Base-by-base conservation (phyloP, 345 rosid species). In the Dipteronia sinensis region DNA sequence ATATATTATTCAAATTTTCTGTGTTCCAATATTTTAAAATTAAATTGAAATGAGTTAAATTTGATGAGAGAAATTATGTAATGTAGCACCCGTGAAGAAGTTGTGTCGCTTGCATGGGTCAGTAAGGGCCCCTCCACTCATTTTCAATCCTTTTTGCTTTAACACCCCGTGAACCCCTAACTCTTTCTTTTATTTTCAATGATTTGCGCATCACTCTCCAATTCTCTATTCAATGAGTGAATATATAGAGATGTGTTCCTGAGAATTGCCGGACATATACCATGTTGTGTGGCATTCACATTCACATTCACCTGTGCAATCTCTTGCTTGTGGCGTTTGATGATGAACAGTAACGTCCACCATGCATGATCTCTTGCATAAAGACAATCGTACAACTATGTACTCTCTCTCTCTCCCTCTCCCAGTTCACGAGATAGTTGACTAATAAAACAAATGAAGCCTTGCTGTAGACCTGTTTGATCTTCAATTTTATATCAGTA, bases 381-480 rank as follows among this genome's bases (percentile, higher is more conserved):
- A 42, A 67, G 23, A 42, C 71, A 42, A 68, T 20, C 53, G 71
- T 44, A 68, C 71, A 68, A 46, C 56, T 68, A 5, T 68, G 55
- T 68, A 68, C 31, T 44, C 16, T 46, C 19, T 46, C 10, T 44
- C 6, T 10, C 31, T 42, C 51, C 10, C 6, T 10, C 31, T 42
- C 51, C 10, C 55, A 20, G 19, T 42, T 68, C 71, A 68, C 71
- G 71, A 68, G 71, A 31, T 0, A 68, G 7, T 42, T 44, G 29
- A 20, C 17, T 22, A 20, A 20, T n/a, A 44, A 68, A 68, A 40
- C 56, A 68, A 68, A 44, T 1, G 17, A 31, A 31, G 34, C 34
- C 34, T 4, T 2, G 56, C 55, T 44, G 22, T 19, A 7, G 23
- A 16, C 8, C 46, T 31, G 1, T 64, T 27, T 64, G 20, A 64